A percentile compares a stretch with the other conserved stretches of the same genome.
phyloP scores from a whole-genome alignment of 2,329 filamentous ascomycete species.

The Orbilia oligospora region DNA sequence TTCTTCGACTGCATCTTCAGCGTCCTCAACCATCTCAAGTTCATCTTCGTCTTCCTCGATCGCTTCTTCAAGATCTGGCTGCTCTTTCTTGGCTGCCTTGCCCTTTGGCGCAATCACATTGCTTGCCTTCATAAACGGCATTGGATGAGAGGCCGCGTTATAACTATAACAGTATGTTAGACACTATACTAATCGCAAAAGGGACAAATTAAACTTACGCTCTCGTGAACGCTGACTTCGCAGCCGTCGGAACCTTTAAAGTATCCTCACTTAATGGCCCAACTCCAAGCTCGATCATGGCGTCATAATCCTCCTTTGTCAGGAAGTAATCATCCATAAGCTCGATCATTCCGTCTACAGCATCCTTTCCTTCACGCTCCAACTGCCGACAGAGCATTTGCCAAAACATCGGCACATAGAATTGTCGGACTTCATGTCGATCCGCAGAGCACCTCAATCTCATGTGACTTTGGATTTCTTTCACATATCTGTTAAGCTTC shows the following conservation, averaged over 20 bases:
- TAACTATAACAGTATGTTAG: constrained; percentile 73
- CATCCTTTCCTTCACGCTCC: constrained; percentile 83
- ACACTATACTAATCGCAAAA: not conserved
- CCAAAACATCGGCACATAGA: constrained; percentile 93
- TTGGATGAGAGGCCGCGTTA: constrained; percentile 85
- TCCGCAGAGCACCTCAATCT: constrained; percentile 90
- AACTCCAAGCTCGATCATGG: constrained; percentile 89
- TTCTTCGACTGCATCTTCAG: constrained; percentile 73
- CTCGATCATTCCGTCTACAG: constrained; percentile 85
- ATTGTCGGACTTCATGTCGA: constrained; percentile 91
- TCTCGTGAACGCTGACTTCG: constrained; percentile 91
- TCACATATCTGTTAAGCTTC: constrained; percentile 83
- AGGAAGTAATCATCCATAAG: constrained; percentile 98
- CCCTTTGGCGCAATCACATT: constrained; percentile 70
- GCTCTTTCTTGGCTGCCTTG: constrained; percentile 80
- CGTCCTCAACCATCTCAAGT: constrained; percentile 73
- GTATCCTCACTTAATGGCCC: constrained; percentile 83
- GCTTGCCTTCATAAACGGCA: constrained; percentile 96
- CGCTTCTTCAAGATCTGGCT: constrained; percentile 94
- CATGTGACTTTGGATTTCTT: constrained; percentile 98
- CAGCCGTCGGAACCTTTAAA: constrained; percentile 84
- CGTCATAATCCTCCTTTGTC: constrained; percentile 94
- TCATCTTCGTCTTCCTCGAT: constrained; percentile 90
- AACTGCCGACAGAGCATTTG: constrained; percentile 81
- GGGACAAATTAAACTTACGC: constrained; percentile 74